Conservation (phyloP, 208 protist species). For the Chromosphaera perkinsii region DNA sequence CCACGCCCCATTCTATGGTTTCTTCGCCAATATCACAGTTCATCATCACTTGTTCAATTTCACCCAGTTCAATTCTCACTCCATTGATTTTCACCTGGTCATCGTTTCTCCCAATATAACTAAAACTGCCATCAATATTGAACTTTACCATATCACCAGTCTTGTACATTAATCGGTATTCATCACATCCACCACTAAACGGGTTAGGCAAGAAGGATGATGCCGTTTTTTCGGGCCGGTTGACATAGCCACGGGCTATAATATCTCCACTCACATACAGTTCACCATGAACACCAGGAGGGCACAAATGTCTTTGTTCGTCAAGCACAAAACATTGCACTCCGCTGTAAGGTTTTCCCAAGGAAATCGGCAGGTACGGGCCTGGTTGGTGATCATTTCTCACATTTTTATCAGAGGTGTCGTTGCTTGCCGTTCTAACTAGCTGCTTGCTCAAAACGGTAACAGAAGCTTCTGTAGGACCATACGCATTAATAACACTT, state of each 20-base stretch:
- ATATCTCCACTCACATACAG: slow-evolving; percentile 21
- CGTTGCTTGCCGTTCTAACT: background rate
- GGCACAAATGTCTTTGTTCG: too few relatives aligned
- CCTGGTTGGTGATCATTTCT: background rate
- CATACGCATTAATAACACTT: slow-evolving; percentile 13
- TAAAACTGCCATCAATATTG: too few relatives aligned
- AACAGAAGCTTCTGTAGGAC: slow-evolving; percentile 20
- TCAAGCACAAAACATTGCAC: background rate
- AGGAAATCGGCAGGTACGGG: background rate
- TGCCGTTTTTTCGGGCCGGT: slow-evolving; percentile 16
- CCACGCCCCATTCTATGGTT: too few relatives aligned
- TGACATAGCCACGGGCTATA: slow-evolving; percentile 25
- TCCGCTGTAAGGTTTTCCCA: background rate
- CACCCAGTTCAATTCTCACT: slow-evolving; percentile 24
- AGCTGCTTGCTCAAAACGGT: background rate
- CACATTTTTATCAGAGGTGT: background rate
- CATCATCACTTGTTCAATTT: slow-evolving; percentile 17
- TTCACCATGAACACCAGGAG: slow-evolving; percentile 18
- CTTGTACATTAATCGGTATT: slow-evolving; percentile 5
- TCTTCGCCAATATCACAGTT: too few relatives aligned
- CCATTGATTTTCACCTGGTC: slow-evolving; percentile 32
- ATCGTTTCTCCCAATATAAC: slow-evolving; percentile 15
- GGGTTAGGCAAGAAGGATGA: slow-evolving; percentile 4
- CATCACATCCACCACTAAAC: background rate
- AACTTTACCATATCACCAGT: slow-evolving; percentile 29